Base-by-base conservation (phyloP, 108 stramenopile species). In the Nannochloropsis granulata region DNA sequence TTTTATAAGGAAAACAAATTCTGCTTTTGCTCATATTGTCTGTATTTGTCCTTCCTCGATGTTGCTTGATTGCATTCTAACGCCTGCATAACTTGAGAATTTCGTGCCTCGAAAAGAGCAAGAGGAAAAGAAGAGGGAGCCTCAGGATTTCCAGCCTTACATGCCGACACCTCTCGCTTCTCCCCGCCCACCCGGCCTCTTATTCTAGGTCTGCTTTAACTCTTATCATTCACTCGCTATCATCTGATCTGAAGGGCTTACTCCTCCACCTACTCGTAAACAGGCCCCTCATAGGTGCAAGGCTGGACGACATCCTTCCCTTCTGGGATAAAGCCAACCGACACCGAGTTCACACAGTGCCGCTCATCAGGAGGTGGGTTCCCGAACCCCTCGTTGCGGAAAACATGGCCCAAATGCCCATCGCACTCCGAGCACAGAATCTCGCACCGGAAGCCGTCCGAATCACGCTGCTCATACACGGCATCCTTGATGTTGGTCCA, bases 331-430 rank as follows among this genome's bases (percentile, higher is more conserved):
- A 86, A 86, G 26, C 82, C 86, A 42, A 86, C 44, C 23, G 86
- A 82, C 44, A 78, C 56, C 13, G 83, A 83, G 83, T 90, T 90
- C n/a, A 90, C 89, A 81, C 89, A 90, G 83, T 90, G 89, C 82
- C 89, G 82, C 84, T 90, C 89, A 44, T 89, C 85, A 3, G 88
- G 87, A 45, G 83, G 82, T 10, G 88, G 88, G 84, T 88, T 89
- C 10, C 44, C 45, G 81, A 89, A 89, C 24, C 89, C 88, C 45
- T 90, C 89, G 13, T 86, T 88, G 13, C 88, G 85, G 46, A 90
- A 90, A 0, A 90, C 89, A 82, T 90, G 89, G 24, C 89, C 89
- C 83, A 90, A 44, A 86, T 90, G 89, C 44, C 87, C 86, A 16
- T 83, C 85, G 84, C 89, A 90, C 42, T 87, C 82, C 19, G 84